A percentile compares a stretch with the other conserved stretches of the same genome.
Evolutionary conservation across 2,329 filamentous ascomycete genomes (phyloP).

Genomic region (Fusarium continuum): DNA sequence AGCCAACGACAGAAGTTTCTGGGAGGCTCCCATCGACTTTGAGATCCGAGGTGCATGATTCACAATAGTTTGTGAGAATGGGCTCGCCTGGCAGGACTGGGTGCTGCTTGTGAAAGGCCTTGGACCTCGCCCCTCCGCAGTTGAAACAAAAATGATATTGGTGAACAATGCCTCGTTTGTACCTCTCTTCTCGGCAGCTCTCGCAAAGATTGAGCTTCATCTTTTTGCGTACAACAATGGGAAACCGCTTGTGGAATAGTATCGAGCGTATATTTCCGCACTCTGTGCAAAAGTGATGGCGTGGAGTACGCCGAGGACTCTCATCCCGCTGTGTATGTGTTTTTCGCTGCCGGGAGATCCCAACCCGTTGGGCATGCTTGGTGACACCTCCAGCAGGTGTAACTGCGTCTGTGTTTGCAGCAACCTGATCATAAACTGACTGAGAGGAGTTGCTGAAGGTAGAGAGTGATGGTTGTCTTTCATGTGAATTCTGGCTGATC

Average conservation of each 20-base stretch:
- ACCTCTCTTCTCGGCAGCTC: constrained; percentile 45
- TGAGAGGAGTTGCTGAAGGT: constrained; percentile 5
- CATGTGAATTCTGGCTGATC: neutral
- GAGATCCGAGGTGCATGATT: constrained; percentile 41
- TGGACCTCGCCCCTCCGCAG: constrained; percentile 54
- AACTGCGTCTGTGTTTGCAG: neutral
- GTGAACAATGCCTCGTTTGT: constrained; percentile 36
- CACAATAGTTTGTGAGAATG: constrained; percentile 49
- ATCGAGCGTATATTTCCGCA: constrained; percentile 50
- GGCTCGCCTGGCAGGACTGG: constrained; percentile 38
- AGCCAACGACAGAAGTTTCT: constrained; percentile 41
- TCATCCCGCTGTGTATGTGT: constrained; percentile 14
- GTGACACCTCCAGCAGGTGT: neutral
- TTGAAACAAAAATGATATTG: constrained; percentile 54
- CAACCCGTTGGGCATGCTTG: neutral
- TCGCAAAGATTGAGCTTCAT: constrained; percentile 49
- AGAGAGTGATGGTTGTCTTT: neutral
- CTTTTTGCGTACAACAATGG: constrained; percentile 36
- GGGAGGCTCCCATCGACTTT: constrained; percentile 35
- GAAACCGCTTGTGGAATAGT: constrained; percentile 49
- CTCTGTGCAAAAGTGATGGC: constrained; percentile 49
- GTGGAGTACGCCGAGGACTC: constrained; percentile 33
- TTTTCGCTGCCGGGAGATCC: neutral
- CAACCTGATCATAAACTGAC: neutral
- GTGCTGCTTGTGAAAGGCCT: constrained; percentile 48